These are phyloP conservation scores for Gnomoniopsis sp. DNA, from an alignment of 2,329 filamentous ascomycete genomes.

Conservation along the genomic window DNA sequence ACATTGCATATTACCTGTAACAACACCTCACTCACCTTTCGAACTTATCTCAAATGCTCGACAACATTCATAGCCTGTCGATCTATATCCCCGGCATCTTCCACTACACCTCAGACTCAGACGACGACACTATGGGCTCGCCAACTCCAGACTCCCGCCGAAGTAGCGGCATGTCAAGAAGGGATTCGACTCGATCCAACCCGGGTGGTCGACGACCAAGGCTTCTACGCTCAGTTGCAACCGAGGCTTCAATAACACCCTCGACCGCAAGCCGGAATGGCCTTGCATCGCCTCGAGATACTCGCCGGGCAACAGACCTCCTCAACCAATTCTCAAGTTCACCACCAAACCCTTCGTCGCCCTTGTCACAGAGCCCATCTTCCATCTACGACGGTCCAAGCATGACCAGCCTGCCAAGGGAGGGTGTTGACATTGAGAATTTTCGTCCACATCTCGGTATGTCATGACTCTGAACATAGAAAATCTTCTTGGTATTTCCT, in stretches of 20 bases:
- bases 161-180: slow-evolving; percentile 27
- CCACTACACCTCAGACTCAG: slow-evolving; percentile 14
- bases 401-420: slow-evolving; percentile 21
- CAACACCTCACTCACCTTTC: background rate
- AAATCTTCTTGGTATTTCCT: background rate
- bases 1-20: background rate
- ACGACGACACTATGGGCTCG: slow-evolving; percentile 32
- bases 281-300: slow-evolving; percentile 45
- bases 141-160: slow-evolving; percentile 32
- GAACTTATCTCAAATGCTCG: slow-evolving; percentile 11
- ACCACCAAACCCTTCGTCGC: slow-evolving; percentile 31
- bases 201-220: slow-evolving; percentile 45
- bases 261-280: slow-evolving; percentile 51
- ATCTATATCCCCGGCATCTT: slow-evolving; percentile 16
- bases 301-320: slow-evolving; percentile 51
- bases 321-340: slow-evolving; percentile 48
- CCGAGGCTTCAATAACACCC: slow-evolving; percentile 55
- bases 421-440: slow-evolving; percentile 9
- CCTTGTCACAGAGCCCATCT: slow-evolving; percentile 33
- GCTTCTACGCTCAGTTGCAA: slow-evolving; percentile 52
- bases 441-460: slow-evolving; percentile 17
- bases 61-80: slow-evolving; percentile 17
- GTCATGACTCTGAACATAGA: background rate
- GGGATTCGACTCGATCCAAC: slow-evolving; percentile 37
- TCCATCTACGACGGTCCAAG: slow-evolving; percentile 28